A percentile compares a stretch with the other conserved stretches of the same genome.
Conservation (phyloP, 306 rosid species). For the Dalbergia cultrata region DNA sequence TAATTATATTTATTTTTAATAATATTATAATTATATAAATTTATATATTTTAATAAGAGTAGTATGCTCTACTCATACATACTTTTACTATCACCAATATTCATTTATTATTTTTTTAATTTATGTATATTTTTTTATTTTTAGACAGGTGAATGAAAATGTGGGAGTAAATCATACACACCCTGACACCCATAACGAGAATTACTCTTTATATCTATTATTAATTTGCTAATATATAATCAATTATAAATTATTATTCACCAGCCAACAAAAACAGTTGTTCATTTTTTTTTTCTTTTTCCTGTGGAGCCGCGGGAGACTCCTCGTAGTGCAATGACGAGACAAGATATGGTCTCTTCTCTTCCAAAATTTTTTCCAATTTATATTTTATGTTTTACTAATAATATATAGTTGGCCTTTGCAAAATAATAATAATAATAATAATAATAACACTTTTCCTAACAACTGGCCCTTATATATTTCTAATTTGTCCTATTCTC, state of each 20-base stretch:
- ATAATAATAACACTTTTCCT: constrained; percentile 21
- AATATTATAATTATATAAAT: too few species aligned
- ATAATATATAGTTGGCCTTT: neutral
- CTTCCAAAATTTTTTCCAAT: neutral
- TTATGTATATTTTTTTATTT: too few species aligned
- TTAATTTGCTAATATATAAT: neutral
- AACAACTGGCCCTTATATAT: constrained; percentile 27
- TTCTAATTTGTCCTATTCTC: constrained; percentile 28
- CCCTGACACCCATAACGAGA: neutral
- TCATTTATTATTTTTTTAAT: too few species aligned
- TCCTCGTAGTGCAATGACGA: too few species aligned
- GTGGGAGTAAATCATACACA: too few species aligned
- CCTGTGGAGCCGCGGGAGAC: neutral
- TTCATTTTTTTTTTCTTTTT: neutral
- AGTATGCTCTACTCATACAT: too few species aligned
- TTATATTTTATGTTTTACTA: neutral
- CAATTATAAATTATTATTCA: neutral
- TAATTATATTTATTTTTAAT: too few species aligned
- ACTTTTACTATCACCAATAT: too few species aligned
- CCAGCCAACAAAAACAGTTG: constrained; percentile 6
- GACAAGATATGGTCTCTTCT: neutral
- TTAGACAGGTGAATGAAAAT: too few species aligned
- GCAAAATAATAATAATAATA: neutral
- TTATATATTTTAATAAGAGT: too few species aligned
- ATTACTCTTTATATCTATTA: neutral